Evolutionary conservation across 75 land plant species (phyloP).

Genomic region (Azolla pinnata): DNA sequence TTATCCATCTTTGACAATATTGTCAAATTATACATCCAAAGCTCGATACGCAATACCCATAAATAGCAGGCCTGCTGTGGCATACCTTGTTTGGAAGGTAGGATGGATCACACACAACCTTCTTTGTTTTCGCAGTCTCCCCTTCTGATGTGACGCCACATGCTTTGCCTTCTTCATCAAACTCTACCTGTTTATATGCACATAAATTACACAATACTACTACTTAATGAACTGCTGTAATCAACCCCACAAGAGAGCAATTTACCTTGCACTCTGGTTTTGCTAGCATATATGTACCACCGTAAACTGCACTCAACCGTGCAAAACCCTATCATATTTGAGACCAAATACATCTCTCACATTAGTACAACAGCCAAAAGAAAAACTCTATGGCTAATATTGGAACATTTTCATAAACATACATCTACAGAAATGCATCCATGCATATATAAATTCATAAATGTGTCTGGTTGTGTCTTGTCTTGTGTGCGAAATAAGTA

Average conservation of each 20-base stretch:
- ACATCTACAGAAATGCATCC: too few species aligned
- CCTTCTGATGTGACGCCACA: slow-evolving; percentile 89
- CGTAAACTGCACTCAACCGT: slow-evolving; percentile 89
- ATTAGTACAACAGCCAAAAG: neutral
- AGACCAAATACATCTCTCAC: neutral
- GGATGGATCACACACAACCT: slow-evolving; percentile 91
- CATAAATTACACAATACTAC: neutral
- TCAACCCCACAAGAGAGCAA: too few species aligned
- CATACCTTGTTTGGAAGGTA: slow-evolving; percentile 84
- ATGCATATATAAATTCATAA: neutral
- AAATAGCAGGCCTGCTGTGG: too few species aligned
- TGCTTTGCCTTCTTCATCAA: slow-evolving; percentile 70
- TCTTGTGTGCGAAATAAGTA: too few species aligned
- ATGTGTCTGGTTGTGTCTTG: too few species aligned
- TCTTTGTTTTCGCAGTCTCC: slow-evolving; percentile 80
- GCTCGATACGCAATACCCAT: too few species aligned
- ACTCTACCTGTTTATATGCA: slow-evolving; percentile 67
- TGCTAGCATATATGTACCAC: slow-evolving; percentile 92
- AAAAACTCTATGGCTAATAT: too few species aligned
- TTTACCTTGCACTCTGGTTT: slow-evolving; percentile 90
- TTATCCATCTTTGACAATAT: too few species aligned
- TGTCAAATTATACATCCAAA: too few species aligned
- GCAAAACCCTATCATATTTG: slow-evolving; percentile 60
- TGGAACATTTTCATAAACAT: too few species aligned
- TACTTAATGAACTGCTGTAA: neutral